phyloP scores from a whole-genome alignment of 257 asterid species.

The Oldenlandia corymbosa region DNA sequence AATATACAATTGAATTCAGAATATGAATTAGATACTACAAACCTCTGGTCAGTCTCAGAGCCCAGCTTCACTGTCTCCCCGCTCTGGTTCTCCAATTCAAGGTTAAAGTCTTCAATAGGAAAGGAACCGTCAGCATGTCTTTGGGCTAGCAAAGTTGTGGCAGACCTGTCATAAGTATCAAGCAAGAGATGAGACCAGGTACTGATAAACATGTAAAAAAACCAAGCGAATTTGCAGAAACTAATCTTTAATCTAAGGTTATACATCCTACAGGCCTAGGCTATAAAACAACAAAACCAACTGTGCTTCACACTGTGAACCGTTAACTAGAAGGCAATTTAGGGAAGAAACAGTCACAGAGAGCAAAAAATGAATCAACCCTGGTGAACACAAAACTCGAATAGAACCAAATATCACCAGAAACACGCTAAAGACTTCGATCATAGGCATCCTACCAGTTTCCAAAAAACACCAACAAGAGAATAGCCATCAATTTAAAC shows the following conservation, averaged over 20 bases:
- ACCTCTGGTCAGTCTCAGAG: constrained; percentile 90
- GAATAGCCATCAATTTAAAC: not conserved
- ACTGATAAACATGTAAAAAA: not conserved
- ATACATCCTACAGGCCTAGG: not conserved
- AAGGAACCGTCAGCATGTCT: constrained; percentile 85
- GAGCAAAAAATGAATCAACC: not conserved
- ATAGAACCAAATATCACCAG: not conserved
- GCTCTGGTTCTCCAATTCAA: constrained; percentile 94
- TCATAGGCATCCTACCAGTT: not conserved
- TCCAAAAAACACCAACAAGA: not conserved
- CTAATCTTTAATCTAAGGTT: not conserved
- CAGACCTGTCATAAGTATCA: constrained; percentile 42
- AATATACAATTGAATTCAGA: not conserved
- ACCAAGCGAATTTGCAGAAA: not conserved
- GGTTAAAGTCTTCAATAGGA: constrained; percentile 84
- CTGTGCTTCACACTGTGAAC: not conserved
- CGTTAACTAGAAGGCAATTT: not conserved
- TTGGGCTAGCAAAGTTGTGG: constrained; percentile 68
- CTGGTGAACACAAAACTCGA: not conserved
- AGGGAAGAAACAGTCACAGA: not conserved
- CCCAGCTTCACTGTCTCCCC: constrained; percentile 83
- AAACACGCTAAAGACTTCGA: not conserved
- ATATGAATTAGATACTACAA: constrained; percentile 6
- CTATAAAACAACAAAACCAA: not conserved
- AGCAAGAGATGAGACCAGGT: constrained; percentile 10